phyloP scores from a whole-genome alignment of 2,329 filamentous ascomycete species.

The Cordyceps farinosa region DNA sequence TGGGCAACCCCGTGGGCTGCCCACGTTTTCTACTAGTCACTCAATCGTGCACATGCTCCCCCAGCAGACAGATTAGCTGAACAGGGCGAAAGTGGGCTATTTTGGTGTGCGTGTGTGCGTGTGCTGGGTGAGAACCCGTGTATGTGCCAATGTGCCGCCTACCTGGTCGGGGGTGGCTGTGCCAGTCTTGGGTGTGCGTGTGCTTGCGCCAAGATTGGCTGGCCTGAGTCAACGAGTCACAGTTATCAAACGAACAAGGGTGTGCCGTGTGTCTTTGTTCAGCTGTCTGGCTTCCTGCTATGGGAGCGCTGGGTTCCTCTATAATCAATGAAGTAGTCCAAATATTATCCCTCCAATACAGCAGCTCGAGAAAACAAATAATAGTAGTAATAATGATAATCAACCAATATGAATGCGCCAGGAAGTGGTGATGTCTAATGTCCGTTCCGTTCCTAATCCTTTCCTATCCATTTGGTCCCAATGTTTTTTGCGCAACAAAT shows the following conservation, averaged over 20 bases:
- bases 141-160: not conserved
- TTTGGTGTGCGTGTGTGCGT: not conserved
- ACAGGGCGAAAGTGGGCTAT: slow-evolving; percentile 1
- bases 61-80: not conserved
- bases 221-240: not conserved
- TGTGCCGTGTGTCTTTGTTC: not conserved
- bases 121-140: not conserved
- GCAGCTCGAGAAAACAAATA: slow-evolving; percentile 4
- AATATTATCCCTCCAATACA: slow-evolving; percentile 17
- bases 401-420: slow-evolving; percentile 18
- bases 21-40: slow-evolving; percentile 14
- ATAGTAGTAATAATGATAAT: slow-evolving; percentile 14
- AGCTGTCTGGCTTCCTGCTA: not conserved
- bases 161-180: not conserved
- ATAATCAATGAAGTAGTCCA: slow-evolving; percentile 23
- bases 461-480: slow-evolving; percentile 10
- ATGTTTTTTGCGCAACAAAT: slow-evolving; percentile 8
- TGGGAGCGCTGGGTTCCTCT: not conserved
- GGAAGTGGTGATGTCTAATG: slow-evolving; percentile 23
- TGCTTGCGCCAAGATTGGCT: not conserved
- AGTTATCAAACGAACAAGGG: not conserved
- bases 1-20: slow-evolving; percentile 12
- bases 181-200: not conserved
- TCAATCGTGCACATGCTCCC: slow-evolving; percentile 10
- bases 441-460: slow-evolving; percentile 15